phyloP scores from a whole-genome alignment of 805 yeast species.

The Zygosaccharomyces bailii region DNA sequence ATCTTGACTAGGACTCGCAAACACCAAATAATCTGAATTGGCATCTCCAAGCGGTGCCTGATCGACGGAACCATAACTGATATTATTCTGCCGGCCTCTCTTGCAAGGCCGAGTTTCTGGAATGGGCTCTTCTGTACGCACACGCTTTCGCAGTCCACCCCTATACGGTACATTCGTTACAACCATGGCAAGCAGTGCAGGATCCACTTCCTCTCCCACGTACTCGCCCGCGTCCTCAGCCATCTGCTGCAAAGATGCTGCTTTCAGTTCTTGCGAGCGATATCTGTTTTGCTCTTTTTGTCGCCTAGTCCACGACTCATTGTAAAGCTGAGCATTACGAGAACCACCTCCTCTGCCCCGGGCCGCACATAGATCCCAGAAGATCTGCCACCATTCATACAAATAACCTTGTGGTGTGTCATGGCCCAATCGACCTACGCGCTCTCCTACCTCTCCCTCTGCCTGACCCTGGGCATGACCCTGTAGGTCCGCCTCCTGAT shows the following conservation, averaged over 20 bases:
- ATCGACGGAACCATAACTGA: neutral
- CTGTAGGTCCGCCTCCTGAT: conserved; percentile 66
- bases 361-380: conserved; percentile 91
- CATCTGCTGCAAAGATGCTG: conserved; percentile 45
- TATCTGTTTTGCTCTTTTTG: conserved; percentile 57
- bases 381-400: conserved; percentile 94
- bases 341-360: conserved; percentile 65
- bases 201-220: conserved; percentile 34
- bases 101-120: neutral
- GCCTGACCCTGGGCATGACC: conserved; percentile 17
- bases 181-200: conserved; percentile 16
- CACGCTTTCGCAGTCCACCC: neutral
- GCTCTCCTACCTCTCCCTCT: too few relatives aligned
- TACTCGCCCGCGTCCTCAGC: conserved; percentile 39
- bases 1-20: neutral
- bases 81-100: neutral
- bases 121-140: neutral
- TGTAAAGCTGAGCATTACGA: conserved; percentile 64
- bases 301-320: conserved; percentile 56
- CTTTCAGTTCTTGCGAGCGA: conserved; percentile 43
- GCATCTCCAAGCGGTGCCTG: conserved; percentile 4
- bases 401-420: conserved; percentile 78
- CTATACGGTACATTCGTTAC: neutral
- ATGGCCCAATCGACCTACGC: too few relatives aligned
- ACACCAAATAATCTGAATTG: neutral